phyloP scores from a whole-genome alignment of 345 rosid genomes.

The Boechera retrofracta region DNA sequence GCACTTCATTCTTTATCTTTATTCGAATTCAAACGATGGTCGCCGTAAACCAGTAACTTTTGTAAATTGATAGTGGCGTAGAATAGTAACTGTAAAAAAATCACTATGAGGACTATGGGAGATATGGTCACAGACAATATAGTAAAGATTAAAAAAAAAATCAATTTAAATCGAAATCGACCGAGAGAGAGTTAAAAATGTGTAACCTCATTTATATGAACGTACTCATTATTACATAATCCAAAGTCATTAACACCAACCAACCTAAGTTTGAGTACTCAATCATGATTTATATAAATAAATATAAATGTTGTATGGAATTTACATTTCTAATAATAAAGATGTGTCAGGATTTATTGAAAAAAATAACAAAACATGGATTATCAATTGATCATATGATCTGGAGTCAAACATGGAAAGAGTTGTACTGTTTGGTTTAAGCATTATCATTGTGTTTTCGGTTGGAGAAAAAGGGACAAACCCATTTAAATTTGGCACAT shows the following conservation, averaged over 20 bases:
- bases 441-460: conserved; percentile 27
- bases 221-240: conserved; percentile 12
- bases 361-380: neutral
- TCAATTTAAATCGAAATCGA: too few species aligned
- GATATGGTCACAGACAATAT: neutral
- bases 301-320: neutral
- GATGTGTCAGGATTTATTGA: conserved; percentile 1
- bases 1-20: conserved; percentile 17
- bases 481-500: conserved; percentile 27
- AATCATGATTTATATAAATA: neutral
- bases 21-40: neutral
- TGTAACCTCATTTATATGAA: neutral
- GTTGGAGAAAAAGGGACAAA: conserved; percentile 36
- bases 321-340: neutral
- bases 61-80: neutral
- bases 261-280: conserved; percentile 9
- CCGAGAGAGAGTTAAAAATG: neutral
- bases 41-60: neutral
- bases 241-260: conserved; percentile 5
- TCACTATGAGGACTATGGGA: neutral
- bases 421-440: conserved; percentile 28
- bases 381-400: conserved; percentile 7
- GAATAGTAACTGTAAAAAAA: neutral
- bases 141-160: neutral
- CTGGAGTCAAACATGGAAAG: conserved; percentile 36